Evolutionary conservation across 2,329 filamentous ascomycete species (phyloP).

Genomic region (Fusarium metavorans): DNA sequence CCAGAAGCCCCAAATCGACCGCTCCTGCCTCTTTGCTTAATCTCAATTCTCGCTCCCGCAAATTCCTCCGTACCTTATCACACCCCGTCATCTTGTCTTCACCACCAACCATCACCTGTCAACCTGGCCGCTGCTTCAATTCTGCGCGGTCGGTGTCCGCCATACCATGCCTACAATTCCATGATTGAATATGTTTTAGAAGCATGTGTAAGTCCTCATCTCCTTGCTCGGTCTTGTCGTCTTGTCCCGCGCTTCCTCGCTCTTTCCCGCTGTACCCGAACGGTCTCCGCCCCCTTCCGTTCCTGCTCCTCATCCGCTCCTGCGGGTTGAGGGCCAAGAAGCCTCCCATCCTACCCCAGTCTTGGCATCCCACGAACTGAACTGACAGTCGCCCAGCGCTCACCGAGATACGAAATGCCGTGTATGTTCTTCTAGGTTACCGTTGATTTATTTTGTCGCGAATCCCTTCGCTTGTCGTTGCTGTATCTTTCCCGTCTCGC

Average conservation of each 20-base stretch:
- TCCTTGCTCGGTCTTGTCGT: constrained; percentile 11
- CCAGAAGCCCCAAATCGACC: constrained; percentile 27
- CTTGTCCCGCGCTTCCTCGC: constrained; percentile 5
- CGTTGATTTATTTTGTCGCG: constrained; percentile 22
- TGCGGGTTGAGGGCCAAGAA: constrained; percentile 43
- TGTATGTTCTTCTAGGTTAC: constrained; percentile 53
- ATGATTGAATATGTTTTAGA: constrained; percentile 55
- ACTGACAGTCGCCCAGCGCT: constrained; percentile 58
- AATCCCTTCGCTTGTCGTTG: constrained; percentile 10
- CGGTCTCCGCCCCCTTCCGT: constrained; percentile 21
- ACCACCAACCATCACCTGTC: constrained; percentile 16
- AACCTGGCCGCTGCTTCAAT: constrained; percentile 36
- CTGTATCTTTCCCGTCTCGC: constrained; percentile 7
- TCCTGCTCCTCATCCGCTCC: constrained; percentile 27
- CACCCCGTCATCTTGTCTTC: constrained; percentile 1
- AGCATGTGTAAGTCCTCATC: constrained; percentile 56
- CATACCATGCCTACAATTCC: constrained; percentile 50
- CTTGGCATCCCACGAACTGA: constrained; percentile 53
- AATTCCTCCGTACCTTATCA: constrained; percentile 8
- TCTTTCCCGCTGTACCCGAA: constrained; percentile 21
- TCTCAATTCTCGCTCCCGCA: constrained; percentile 34
- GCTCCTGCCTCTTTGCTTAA: constrained; percentile 34
- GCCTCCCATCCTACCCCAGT: constrained; percentile 44
- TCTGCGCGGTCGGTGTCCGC: constrained; percentile 47
- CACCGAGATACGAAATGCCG: constrained; percentile 63